Evolutionary conservation across 768 basidiomycete species (phyloP).

Genomic region (Vishniacozyma victoriae): DNA sequence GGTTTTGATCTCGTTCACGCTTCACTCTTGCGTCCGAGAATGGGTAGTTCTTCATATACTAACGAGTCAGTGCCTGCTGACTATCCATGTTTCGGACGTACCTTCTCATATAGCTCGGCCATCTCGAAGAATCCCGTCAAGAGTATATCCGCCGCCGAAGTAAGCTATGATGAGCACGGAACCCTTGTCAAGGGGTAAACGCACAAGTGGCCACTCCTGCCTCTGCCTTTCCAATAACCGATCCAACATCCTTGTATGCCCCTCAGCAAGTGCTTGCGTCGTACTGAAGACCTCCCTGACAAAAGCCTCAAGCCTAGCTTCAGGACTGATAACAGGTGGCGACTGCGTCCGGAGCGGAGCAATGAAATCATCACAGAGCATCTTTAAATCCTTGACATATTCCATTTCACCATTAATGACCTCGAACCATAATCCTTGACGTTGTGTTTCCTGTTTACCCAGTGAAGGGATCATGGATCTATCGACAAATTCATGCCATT

Average conservation of each 20-base stretch:
- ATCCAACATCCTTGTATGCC: slow-evolving; percentile 23
- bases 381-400: slow-evolving; percentile 36
- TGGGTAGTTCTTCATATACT: slow-evolving; percentile 59
- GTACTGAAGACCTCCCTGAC: slow-evolving; percentile 39
- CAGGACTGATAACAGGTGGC: slow-evolving; percentile 28
- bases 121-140: slow-evolving; percentile 25
- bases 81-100: slow-evolving; percentile 7
- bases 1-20: slow-evolving; percentile 65
- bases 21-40: slow-evolving; percentile 76
- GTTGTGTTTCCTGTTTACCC: slow-evolving; percentile 21
- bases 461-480: slow-evolving; percentile 16
- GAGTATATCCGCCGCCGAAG: slow-evolving; percentile 31
- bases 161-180: slow-evolving; percentile 15
- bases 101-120: slow-evolving; percentile 28
- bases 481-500: slow-evolving; percentile 43
- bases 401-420: slow-evolving; percentile 37
- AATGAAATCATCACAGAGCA: slow-evolving; percentile 34
- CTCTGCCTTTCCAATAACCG: slow-evolving; percentile 33
- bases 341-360: slow-evolving; percentile 18
- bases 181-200: not conserved
- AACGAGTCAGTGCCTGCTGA: not conserved
- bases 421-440: slow-evolving; percentile 42
- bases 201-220: slow-evolving; percentile 37
- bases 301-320: slow-evolving; percentile 27
- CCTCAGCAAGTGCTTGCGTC: slow-evolving; percentile 19